Evolutionary conservation across 495 filamentous ascomycete species (phyloP).

Genomic region (Elaphomyces granulatus): DNA sequence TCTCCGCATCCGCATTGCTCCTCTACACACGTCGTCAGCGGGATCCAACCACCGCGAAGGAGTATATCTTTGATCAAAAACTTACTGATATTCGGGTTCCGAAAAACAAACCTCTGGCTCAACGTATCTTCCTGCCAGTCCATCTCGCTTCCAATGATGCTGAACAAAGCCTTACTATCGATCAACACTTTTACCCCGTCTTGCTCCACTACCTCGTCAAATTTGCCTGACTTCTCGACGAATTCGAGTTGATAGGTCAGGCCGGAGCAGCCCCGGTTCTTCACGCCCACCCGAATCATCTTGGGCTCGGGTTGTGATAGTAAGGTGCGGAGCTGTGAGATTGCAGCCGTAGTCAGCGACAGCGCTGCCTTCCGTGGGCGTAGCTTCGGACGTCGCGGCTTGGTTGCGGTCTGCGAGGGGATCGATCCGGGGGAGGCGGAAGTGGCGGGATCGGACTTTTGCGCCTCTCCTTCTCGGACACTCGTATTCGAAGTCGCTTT

Average conservation of each 20-base stretch:
- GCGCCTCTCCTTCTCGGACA: conserved; percentile 48
- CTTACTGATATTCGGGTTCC: conserved; percentile 97
- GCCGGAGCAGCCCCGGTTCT: conserved; percentile 90
- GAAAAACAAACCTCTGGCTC: conserved; percentile 79
- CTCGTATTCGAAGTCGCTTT: conserved; percentile 11
- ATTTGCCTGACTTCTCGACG: conserved; percentile 72
- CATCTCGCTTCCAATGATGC: conserved; percentile 98
- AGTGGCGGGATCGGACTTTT: conserved; percentile 34
- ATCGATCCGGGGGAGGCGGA: too few species aligned
- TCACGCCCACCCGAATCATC: conserved; percentile 84
- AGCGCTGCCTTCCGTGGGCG: conserved; percentile 84
- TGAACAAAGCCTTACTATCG: conserved; percentile 92
- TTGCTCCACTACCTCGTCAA: conserved; percentile 90
- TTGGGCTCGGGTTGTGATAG: conserved; percentile 75
- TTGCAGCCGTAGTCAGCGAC: conserved; percentile 63
- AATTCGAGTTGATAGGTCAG: conserved; percentile 93
- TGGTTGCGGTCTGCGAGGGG: conserved; percentile 22
- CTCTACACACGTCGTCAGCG: conserved; percentile 44
- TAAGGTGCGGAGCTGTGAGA: conserved; percentile 57
- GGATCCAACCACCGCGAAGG: neutral
- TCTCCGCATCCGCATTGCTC: conserved; percentile 95
- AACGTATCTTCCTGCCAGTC: conserved; percentile 96
- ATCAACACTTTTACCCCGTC: conserved; percentile 93
- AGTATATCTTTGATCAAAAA: conserved; percentile 11
- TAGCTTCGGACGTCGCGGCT: conserved; percentile 48